Evolutionary conservation across 225 moss, liverwort and hornwort species (phyloP).

Genomic region (Pseudoscleropodium purum): DNA sequence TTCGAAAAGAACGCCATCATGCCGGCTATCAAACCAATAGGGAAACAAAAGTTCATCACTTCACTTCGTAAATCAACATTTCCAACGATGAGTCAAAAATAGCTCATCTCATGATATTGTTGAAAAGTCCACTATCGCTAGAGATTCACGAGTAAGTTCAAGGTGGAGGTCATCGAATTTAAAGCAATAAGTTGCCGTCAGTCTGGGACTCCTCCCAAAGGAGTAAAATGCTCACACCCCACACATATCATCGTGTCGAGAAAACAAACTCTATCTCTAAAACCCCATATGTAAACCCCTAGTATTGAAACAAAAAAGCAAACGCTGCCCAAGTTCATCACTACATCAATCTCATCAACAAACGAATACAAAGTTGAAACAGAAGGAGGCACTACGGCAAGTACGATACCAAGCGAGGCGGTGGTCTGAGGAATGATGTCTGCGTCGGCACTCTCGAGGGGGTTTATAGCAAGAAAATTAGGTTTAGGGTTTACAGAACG

Average conservation of each 20-base stretch:
- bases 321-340: not conserved
- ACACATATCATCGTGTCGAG: too few species aligned
- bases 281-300: too few species aligned
- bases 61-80: not conserved
- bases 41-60: not conserved
- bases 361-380: not conserved
- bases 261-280: not conserved
- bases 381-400: too few species aligned
- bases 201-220: not conserved
- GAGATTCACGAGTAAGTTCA: fast-evolving
- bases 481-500: not conserved
- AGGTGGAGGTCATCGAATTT: not conserved
- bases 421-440: fast-evolving
- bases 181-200: not conserved
- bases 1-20: not conserved
- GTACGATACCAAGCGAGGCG: not conserved
- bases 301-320: fast-evolving
- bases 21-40: not conserved
- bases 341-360: not conserved
- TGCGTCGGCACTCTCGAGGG: fast-evolving
- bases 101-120: too few species aligned
- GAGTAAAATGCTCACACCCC: not conserved
- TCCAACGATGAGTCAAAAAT: too few species aligned
- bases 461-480: not conserved
- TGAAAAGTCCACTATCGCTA: too few species aligned